A percentile compares a stretch with the other conserved stretches of the same genome.
Conservation (phyloP, 305 asterid species). For the Andrographis paniculata region DNA sequence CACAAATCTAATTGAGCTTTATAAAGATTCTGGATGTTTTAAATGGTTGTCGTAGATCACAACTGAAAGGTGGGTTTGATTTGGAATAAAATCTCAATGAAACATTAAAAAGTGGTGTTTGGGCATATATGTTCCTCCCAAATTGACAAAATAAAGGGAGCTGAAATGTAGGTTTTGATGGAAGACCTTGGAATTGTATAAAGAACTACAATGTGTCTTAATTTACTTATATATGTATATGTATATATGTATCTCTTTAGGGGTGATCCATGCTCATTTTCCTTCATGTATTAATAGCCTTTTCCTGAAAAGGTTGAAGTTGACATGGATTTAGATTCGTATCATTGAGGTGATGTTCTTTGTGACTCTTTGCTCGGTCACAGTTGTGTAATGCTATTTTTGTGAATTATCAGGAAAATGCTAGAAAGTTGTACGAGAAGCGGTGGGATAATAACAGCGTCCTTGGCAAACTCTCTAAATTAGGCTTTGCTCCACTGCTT, state of each 20-base stretch:
- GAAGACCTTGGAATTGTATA: slow-evolving; percentile 1
- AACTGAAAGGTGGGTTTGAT: too few relatives aligned
- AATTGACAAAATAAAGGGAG: background rate
- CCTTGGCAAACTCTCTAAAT: slow-evolving; percentile 66
- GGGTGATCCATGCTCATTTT: slow-evolving; percentile 4
- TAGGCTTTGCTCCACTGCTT: slow-evolving; percentile 90
- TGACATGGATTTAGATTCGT: background rate
- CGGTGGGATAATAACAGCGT: slow-evolving; percentile 68
- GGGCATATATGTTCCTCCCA: background rate
- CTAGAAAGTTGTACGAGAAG: slow-evolving; percentile 74
- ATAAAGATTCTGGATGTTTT: too few relatives aligned
- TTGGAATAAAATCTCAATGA: too few relatives aligned
- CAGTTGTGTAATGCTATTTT: slow-evolving; percentile 12
- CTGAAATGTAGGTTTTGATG: background rate
- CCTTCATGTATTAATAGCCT: background rate
- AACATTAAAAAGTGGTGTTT: slow-evolving; percentile 4
- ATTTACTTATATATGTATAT: too few relatives aligned
- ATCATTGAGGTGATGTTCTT: slow-evolving; percentile 6
- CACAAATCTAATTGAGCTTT: too few relatives aligned
- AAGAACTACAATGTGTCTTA: background rate
- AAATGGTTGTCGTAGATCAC: too few relatives aligned
- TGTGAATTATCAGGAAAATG: slow-evolving; percentile 71
- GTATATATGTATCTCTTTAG: background rate
- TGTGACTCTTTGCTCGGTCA: slow-evolving; percentile 12
- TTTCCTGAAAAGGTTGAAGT: too few relatives aligned